Evolutionary conservation across 768 basidiomycete species (phyloP), one percentile per base, ranked within the genome.

Genomic region (Amanita molliuscula): DNA sequence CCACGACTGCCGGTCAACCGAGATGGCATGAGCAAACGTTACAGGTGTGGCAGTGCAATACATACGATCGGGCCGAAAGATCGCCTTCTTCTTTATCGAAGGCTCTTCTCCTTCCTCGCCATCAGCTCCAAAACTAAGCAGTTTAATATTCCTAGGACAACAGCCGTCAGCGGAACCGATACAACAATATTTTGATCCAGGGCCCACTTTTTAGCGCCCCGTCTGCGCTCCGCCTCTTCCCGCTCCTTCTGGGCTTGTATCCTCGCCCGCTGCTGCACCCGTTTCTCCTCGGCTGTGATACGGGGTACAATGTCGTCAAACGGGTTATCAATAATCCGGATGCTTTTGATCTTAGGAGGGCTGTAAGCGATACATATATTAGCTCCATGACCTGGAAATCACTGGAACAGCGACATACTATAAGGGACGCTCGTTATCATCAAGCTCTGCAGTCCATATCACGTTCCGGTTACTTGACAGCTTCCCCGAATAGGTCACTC

Each of bases 291-390:
- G 1, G 93, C 92, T 1, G 96, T 99, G 53, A 98, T 99, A 21
- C 96, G 83, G 4, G 95, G 95, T 33, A 93, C 77, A 55, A 98
- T 96, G 60, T 98, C 94, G 48, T 84, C 79, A 62, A 96, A 97
- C 0, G 96, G 95, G 61, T 98, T 95, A 47, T 96, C 92, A 26
- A 91, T 61, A 47, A 99, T 87, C 8, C 82, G 79, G 25, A 95
- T 74, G 1, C 77, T 77, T 57, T 82, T 86, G 62, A 99, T 95
- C 62, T 87, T 93, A 0, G 95, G 93, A 2, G 96, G 92, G 56
- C 92, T 93, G 56, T 20, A 18, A 18, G 38, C 18, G 16, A 10
- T 10, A 5, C n/a, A n/a, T 34, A 51, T 15, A 28, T 29, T 16
- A 50, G 21, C 13, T 5, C 20, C 15, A 23, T 21, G 11, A 25